Base-by-base conservation (phyloP, 2,329 filamentous ascomycete species). In the Hypoxylon sp. region DNA sequence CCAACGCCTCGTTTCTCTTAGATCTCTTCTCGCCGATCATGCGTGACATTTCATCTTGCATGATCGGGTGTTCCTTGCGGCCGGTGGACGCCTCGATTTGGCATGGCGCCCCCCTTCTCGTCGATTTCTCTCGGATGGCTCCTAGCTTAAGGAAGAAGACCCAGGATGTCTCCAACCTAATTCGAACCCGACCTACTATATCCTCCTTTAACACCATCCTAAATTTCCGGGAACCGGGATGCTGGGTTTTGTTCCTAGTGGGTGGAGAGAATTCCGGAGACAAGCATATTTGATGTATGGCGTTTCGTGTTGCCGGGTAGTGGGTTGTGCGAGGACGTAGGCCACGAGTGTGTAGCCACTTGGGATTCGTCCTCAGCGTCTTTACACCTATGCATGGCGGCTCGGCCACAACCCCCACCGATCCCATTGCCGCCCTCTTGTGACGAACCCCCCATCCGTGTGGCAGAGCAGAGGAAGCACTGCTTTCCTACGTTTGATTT, bases 281-380 rank as follows among this genome's bases (percentile, higher is more conserved):
- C 41, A 43, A 55, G 53, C 60, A 41, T 38, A 55, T 56, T 53
- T 30, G 45, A 68, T 52, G 70, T 68, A 68, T 70, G 70, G 70
- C 70, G 70, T 59, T 68, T 72, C 70, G 70, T 72, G 65, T 72
- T 72, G 61, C 61, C 62, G 52, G 61, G 52, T 55, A 43, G 64
- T 69, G 69, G 60, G 67, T 70, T 68, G 67, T 56, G 64, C 61
- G 60, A 66, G 49, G 46, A 65, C 65, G 55, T 66, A 63, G 38
- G 41, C 61, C 30, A 53, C 55, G 48, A 60, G 49, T 53, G 28
- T 57, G 38, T 51, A 60, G 52, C 64, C 58, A 65, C 56, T 61
- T 48, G 46, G 52, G 48, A 13, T n/a, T 56, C 52, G 46, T 57
- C 41, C 51, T 57, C 49, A 45, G 49, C 59, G 28, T 30, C 28